Conservation (phyloP, 495 filamentous ascomycete genomes). For the Chaetomium tenue region DNA sequence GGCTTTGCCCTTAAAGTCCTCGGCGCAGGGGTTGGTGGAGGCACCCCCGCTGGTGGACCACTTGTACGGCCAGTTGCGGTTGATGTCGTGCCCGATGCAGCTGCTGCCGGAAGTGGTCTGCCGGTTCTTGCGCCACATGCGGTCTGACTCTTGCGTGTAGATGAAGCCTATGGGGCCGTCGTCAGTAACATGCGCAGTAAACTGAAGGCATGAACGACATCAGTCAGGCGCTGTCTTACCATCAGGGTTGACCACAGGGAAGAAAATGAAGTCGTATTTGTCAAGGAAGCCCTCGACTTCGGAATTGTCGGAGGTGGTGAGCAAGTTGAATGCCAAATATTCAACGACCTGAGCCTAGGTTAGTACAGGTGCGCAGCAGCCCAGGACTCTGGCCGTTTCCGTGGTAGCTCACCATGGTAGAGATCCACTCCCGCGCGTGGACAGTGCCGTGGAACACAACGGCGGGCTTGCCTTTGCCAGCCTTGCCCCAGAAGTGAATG, state of each 20-base stretch:
- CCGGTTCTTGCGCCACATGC: constrained; percentile 66
- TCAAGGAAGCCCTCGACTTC: constrained; percentile 47
- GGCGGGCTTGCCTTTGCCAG: constrained; percentile 57
- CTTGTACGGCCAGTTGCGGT: constrained; percentile 61
- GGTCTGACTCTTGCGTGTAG: constrained; percentile 57
- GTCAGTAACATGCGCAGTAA: no score
- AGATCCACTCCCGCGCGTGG: constrained; percentile 66
- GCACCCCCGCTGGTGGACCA: constrained; percentile 53
- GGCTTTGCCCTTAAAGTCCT: constrained; percentile 53
- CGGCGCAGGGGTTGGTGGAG: constrained; percentile 52
- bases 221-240: constrained; percentile 41
- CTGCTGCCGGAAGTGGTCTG: constrained; percentile 43
- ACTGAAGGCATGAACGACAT: no score
- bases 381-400: no score
- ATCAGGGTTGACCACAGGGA: constrained; percentile 63
- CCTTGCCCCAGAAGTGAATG: constrained; percentile 58
- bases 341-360: constrained; percentile 40
- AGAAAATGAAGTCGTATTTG: constrained; percentile 63
- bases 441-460: constrained; percentile 61
- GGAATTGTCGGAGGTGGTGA: constrained; percentile 48
- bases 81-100: constrained; percentile 60
- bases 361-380: background rate
- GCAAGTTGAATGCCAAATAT: constrained; percentile 56
- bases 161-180: constrained; percentile 56
- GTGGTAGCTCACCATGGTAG: constrained; percentile 40